A percentile compares a stretch with the other conserved stretches of the same genome.
These are phyloP conservation scores for Annulohypoxylon stygium DNA, from an alignment of 495 filamentous ascomycete species.

Conservation along the genomic window DNA sequence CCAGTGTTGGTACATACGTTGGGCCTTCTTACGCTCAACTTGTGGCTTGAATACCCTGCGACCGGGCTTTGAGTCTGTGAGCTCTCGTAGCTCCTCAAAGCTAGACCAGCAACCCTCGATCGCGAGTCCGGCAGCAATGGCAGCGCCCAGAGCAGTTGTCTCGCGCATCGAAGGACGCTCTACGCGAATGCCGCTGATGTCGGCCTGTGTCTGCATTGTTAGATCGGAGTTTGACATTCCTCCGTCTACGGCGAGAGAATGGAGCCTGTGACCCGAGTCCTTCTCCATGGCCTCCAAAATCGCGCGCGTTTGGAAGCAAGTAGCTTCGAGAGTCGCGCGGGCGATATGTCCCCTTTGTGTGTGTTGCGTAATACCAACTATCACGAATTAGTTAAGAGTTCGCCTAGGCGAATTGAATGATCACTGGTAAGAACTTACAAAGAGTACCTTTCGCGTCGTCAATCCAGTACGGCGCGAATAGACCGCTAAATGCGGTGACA, in stretches of 20 bases:
- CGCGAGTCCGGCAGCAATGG: constrained; percentile 92
- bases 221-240: constrained; percentile 95
- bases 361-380: constrained; percentile 91
- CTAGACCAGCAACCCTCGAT: constrained; percentile 80
- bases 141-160: constrained; percentile 93
- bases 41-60: constrained; percentile 79
- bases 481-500: constrained; percentile 94
- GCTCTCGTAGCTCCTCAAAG: constrained; percentile 80
- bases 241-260: constrained; percentile 87
- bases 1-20: constrained; percentile 83
- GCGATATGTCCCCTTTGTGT: constrained; percentile 93
- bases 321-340: constrained; percentile 92
- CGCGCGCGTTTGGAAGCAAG: constrained; percentile 94
- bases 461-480: constrained; percentile 99
- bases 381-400: constrained; percentile 33
- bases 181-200: constrained; percentile 89
- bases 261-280: constrained; percentile 83
- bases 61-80: constrained; percentile 74
- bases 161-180: constrained; percentile 93
- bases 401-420: not conserved
- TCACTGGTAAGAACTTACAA: constrained; percentile 65
- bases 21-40: constrained; percentile 70
- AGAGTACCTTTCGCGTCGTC: constrained; percentile 94
- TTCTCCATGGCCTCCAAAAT: constrained; percentile 96
- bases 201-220: constrained; percentile 96